A percentile compares a stretch with the other conserved stretches of the same genome.
Conservation (phyloP, 2,329 filamentous ascomycete species). For the Hymenoscyphus occultus region DNA sequence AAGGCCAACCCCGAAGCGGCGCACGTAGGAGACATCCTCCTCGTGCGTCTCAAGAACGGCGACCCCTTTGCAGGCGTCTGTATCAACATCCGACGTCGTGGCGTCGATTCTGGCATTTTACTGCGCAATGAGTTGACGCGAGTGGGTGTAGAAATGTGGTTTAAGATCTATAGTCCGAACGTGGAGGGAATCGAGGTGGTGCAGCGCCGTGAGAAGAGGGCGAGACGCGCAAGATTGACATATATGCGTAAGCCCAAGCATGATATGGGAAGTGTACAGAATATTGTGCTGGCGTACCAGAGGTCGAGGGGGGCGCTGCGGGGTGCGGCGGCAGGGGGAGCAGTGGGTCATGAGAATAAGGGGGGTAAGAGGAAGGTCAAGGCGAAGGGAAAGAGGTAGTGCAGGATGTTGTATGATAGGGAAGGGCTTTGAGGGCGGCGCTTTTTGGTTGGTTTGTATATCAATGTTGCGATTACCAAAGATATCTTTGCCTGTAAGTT, state of each 20-base stretch:
- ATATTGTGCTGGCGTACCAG: slow-evolving; percentile 67
- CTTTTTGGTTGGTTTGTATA: slow-evolving; percentile 15
- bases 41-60: slow-evolving; percentile 78
- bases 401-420: slow-evolving; percentile 19
- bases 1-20: slow-evolving; percentile 73
- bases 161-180: slow-evolving; percentile 89
- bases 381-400: slow-evolving; percentile 21
- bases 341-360: slow-evolving; percentile 23
- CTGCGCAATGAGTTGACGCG: slow-evolving; percentile 83
- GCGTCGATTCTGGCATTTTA: slow-evolving; percentile 83
- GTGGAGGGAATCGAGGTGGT: slow-evolving; percentile 91
- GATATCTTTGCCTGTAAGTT: not conserved
- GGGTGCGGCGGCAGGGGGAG: slow-evolving; percentile 27
- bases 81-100: slow-evolving; percentile 81
- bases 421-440: slow-evolving; percentile 22
- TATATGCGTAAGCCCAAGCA: slow-evolving; percentile 88
- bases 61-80: slow-evolving; percentile 90
- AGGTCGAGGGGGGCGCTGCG: slow-evolving; percentile 48
- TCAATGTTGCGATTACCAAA: slow-evolving; percentile 12
- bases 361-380: slow-evolving; percentile 33
- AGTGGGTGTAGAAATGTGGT: slow-evolving; percentile 94
- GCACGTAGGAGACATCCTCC: slow-evolving; percentile 84
- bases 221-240: slow-evolving; percentile 80
- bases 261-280: slow-evolving; percentile 82
- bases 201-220: slow-evolving; percentile 79